Conservation (phyloP, 192 early-diverging fungal genomes). For the Radiomyces spectabilis region DNA sequence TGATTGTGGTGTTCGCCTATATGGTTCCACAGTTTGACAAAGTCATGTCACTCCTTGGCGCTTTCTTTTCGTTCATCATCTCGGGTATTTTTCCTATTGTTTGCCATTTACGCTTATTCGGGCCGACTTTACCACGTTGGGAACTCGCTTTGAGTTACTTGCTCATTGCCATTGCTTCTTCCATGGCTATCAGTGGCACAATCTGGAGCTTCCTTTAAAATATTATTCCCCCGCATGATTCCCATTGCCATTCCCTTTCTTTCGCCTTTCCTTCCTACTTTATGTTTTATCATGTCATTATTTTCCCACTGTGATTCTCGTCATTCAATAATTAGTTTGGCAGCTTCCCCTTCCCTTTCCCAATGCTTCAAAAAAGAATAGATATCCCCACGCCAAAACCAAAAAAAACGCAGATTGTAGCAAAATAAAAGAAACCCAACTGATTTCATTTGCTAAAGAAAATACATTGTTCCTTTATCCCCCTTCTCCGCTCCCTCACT, state of each 20-base stretch:
- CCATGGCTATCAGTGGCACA: conserved; percentile 25
- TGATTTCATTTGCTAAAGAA: not conserved
- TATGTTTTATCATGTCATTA: not conserved
- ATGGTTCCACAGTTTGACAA: conserved; percentile 15
- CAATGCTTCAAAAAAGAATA: no score
- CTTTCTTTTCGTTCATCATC: conserved; percentile 29
- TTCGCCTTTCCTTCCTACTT: not conserved
- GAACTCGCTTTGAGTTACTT: conserved; percentile 5
- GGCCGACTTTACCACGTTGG: conserved; percentile 2
- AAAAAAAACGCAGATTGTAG: no score
- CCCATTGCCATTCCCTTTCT: not conserved
- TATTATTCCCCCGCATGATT: not conserved
- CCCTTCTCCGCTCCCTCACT: not conserved
- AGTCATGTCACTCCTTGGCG: conserved; percentile 24
- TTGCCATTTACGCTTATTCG: conserved; percentile 24
- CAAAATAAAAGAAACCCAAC: no score
- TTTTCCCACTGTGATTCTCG: not conserved
- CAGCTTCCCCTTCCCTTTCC: no score
- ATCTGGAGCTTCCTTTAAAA: conserved; percentile 22
- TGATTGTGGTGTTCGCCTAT: conserved; percentile 3
- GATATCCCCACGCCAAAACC: no score
- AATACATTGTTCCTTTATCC: not conserved
- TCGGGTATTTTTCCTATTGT: conserved; percentile 28
- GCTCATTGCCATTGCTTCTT: conserved; percentile 6
- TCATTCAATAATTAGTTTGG: no score